Base-by-base conservation (phyloP, 768 basidiomycete species). In the Megacollybia marginata region DNA sequence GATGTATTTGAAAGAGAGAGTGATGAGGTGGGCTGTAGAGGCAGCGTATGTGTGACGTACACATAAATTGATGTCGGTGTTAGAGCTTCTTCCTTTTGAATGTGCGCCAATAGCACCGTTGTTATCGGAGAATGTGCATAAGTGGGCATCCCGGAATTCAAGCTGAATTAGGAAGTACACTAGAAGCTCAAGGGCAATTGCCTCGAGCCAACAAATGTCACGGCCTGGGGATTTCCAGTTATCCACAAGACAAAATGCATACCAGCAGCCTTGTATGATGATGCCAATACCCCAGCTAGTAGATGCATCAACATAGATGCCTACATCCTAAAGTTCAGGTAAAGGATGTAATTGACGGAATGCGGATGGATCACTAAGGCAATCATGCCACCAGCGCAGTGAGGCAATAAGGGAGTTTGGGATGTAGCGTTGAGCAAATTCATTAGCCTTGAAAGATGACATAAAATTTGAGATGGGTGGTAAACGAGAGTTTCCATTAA, bases 191-290 rank as follows among this genome's bases (percentile, higher is more conserved):
- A n/a, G n/a, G n/a, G n/a, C n/a, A n/a, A n/a, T n/a, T n/a, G n/a
- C n/a, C n/a, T n/a, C n/a, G n/a, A n/a, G n/a, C n/a, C n/a, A n/a
- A n/a, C n/a, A n/a, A n/a, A n/a, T n/a, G n/a, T 54, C 53, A 0
- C 48, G 48, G 13, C 46, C 51, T 15, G 45, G 35, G 16, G 20
- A 31, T 15, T 55, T 57, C 58, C 58, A 59, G 18, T 40, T 46
- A 4, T 15, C 19, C n/a, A 1, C 6, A 1, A 48, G 23, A 2
- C 18, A 19, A 28, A 56, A 55, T 9, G 49, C 52, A 15, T 20
- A 40, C 46, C 53, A 52, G 18, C 15, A 9, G 12, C n/a, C n/a
- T n/a, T n/a, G n/a, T n/a, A n/a, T n/a, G n/a, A n/a, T n/a, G n/a
- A n/a, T n/a, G n/a, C n/a, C 35, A 47, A 51, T 15, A 47, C 46